Conservation (phyloP, 2,329 filamentous ascomycete genomes). For the Exophiala calicioides region DNA sequence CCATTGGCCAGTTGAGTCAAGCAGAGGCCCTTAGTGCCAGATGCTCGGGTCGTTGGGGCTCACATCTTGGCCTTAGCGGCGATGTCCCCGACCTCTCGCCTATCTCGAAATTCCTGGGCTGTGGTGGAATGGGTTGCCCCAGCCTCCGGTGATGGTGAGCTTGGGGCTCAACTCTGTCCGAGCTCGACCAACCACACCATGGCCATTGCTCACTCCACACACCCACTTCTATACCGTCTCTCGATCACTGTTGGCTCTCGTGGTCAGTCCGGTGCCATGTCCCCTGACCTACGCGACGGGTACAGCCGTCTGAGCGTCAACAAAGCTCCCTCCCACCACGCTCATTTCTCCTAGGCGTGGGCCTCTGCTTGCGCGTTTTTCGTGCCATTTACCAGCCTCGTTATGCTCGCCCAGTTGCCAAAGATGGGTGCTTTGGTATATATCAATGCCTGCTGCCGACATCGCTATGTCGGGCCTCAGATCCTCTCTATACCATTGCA, state of each 20-base stretch:
- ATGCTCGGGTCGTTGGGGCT: constrained; percentile 5
- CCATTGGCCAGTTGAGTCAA: constrained; percentile 1
- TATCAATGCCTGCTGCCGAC: constrained; percentile 7
- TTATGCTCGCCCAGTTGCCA: constrained; percentile 1
- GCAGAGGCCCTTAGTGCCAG: neutral
- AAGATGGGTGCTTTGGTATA: constrained; percentile 12
- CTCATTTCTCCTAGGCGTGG: constrained; percentile 17
- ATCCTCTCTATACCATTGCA: constrained; percentile 5
- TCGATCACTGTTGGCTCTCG: constrained; percentile 9
- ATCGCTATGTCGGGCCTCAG: constrained; percentile 13
- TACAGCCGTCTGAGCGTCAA: constrained; percentile 10
- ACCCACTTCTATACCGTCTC: constrained; percentile 23
- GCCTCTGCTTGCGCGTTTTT: neutral
- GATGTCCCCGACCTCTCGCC: constrained; percentile 16
- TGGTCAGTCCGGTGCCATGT: constrained; percentile 1
- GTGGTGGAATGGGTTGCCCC: constrained; percentile 2
- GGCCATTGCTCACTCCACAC: constrained; percentile 6
- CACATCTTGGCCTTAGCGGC: constrained; percentile 9
- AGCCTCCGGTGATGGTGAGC: constrained; percentile 74
- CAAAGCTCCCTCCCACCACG: constrained; percentile 13
- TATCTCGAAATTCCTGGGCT: constrained; percentile 3
- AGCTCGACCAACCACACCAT: constrained; percentile 17
- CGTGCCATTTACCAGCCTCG: constrained; percentile 19
- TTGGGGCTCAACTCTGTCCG: constrained; percentile 33
- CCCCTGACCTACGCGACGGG: constrained; percentile 1